phyloP scores from a whole-genome alignment of 1,284 basidiomycete genomes.

The Ceratobasidium sp. region DNA sequence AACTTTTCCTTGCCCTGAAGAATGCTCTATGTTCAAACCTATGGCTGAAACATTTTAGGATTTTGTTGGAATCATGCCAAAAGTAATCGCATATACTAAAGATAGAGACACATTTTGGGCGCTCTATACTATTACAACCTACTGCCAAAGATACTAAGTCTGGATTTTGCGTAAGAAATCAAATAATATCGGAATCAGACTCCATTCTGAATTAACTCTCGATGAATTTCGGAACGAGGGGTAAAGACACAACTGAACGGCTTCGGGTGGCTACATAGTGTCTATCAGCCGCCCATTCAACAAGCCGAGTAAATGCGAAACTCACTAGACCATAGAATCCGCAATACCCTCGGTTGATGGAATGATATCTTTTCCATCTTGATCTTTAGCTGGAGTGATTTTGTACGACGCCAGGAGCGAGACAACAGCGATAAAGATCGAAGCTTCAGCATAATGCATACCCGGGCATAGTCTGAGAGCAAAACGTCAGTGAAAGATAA shows the following conservation, averaged over 20 bases:
- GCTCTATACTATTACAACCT: not conserved
- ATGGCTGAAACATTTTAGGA: not conserved
- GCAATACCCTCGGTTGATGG: slow-evolving; percentile 43
- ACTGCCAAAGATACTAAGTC: not conserved
- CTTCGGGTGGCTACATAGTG: slow-evolving; percentile 26
- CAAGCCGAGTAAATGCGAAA: not conserved
- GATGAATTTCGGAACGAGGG: slow-evolving; percentile 39
- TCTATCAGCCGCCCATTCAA: not conserved
- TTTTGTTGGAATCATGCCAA: not conserved
- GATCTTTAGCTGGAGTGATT: slow-evolving; percentile 49
- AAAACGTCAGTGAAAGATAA: not conserved
- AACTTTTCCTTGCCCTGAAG: not conserved
- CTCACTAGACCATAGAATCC: slow-evolving; percentile 44
- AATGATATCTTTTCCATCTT: slow-evolving; percentile 50
- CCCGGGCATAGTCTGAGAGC: slow-evolving; percentile 47
- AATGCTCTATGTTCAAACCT: not conserved
- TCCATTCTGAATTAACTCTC: slow-evolving; percentile 20
- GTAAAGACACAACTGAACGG: slow-evolving; percentile 42
- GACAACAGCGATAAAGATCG: slow-evolving; percentile 43
- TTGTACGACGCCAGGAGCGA: slow-evolving; percentile 53
- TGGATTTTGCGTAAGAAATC: not conserved
- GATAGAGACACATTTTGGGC: not conserved
- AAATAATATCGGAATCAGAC: not conserved
- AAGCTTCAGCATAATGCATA: slow-evolving; percentile 44
- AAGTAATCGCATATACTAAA: not conserved